Evolutionary conservation across 2,329 filamentous ascomycete genomes (phyloP), one percentile per base, ranked within the genome.

Genomic region (Pseudovirgaria hyperparasitica): DNA sequence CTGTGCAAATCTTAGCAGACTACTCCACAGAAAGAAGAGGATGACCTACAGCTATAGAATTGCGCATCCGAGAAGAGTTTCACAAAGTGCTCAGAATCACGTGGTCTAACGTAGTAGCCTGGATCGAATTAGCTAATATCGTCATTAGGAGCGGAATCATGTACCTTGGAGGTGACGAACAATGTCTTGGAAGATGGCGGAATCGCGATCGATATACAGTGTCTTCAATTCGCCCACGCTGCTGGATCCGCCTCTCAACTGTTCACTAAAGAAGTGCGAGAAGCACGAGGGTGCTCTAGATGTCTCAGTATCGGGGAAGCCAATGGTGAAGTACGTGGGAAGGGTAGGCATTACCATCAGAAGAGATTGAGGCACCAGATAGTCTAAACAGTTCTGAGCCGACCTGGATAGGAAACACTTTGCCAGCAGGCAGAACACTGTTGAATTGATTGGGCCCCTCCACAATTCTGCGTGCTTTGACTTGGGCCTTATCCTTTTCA

Each of bases 121-220:
- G 25, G 12, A 29, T 6, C 7, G 9, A 9, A 16, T 29, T 21
- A 30, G 18, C 13, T 6, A 10, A 13, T 12, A 16, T 22, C 6
- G 9, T 4, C 25, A 22, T 20, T 18, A 17, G 11, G 18, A 6
- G n/a, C 22, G 11, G 16, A 19, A 17, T 17, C 9, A 30, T 25
- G 9, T 43, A 63, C 65, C 82, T 60, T 93, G 86, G 13, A 96
- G 64, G 61, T 96, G 86, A 29, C 86, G 65, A 19, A 80, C 79
- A 37, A 96, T 94, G 47, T 94, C 84, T 43, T 67, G 70, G 52
- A 96, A 96, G 0, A 85, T 94, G 9, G 65, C 65, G 0, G 87
- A 86, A 54, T 96, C 87, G 34, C 87, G 78, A 54, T 96, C 87
- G 45, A 96, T 94, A 57, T 94, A 94, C 5, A 96, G 65, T 0